phyloP scores from a whole-genome alignment of 495 filamentous ascomycete genomes.

The Hypoxylon perforatum region DNA sequence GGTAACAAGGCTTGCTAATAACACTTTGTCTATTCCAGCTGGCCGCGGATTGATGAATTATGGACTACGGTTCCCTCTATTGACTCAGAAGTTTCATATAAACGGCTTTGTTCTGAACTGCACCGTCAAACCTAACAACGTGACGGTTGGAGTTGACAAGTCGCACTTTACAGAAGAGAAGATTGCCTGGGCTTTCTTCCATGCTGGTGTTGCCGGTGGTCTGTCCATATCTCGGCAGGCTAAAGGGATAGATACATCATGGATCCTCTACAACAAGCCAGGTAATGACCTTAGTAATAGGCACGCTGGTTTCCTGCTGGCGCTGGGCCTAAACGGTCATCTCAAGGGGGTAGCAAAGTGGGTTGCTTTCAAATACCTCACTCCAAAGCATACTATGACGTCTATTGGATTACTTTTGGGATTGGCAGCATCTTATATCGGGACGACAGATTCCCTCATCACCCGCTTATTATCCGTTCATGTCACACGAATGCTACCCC shows the following conservation, averaged over 20 bases:
- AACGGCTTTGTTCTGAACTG: conserved; percentile 88
- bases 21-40: conserved; percentile 86
- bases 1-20: conserved; percentile 82
- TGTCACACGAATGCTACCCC: conserved; percentile 91
- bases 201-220: conserved; percentile 90
- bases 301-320: conserved; percentile 92
- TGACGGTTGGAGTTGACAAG: conserved; percentile 88
- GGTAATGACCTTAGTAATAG: conserved; percentile 85
- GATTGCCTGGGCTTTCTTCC: conserved; percentile 97
- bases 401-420: conserved; percentile 94
- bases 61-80: conserved; percentile 80
- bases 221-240: conserved; percentile 89
- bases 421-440: conserved; percentile 90
- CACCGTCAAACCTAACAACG: conserved; percentile 89
- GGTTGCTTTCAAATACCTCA: conserved; percentile 98
- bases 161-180: conserved; percentile 89
- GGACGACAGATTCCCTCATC: conserved; percentile 95
- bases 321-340: conserved; percentile 94
- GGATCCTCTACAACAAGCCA: conserved; percentile 98
- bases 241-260: conserved; percentile 95
- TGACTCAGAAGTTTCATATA: conserved; percentile 90
- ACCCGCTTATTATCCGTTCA: conserved; percentile 97
- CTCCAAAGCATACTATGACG: conserved; percentile 98
- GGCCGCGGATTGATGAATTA: conserved; percentile 88
- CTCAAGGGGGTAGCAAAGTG: conserved; percentile 93